Percentiles rank a stretch among this genome's conserved stretches.
Evolutionary conservation across 345 rosid genomes (phyloP).

Genomic region (Pistacia atlantica): DNA sequence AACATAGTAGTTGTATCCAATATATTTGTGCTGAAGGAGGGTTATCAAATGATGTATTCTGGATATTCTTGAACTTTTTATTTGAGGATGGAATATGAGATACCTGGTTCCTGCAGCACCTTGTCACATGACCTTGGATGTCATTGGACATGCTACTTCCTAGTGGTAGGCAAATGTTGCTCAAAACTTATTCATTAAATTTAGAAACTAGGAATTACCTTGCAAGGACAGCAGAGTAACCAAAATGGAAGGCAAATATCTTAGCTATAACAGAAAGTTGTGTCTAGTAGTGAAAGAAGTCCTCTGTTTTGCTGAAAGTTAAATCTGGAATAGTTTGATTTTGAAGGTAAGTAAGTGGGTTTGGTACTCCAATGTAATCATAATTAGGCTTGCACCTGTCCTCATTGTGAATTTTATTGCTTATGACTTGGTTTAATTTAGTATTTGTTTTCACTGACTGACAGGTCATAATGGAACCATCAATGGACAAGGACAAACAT

Average conservation of each 20-base stretch:
- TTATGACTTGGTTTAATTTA: constrained; percentile 3
- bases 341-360: not conserved
- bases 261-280: not conserved
- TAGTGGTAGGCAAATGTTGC: not conserved
- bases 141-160: not conserved
- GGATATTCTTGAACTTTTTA: not conserved
- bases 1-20: not conserved
- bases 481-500: constrained; percentile 91
- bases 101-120: not conserved
- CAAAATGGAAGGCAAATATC: not conserved
- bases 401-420: not conserved
- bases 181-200: not conserved
- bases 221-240: not conserved
- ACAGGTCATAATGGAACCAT: constrained; percentile 96
- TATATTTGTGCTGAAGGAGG: not conserved
- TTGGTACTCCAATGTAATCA: not conserved
- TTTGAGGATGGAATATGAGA: not conserved
- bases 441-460: constrained; percentile 12
- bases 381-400: not conserved
- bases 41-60: not conserved
- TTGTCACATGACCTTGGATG: not conserved
- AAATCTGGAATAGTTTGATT: not conserved
- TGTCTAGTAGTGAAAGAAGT: not conserved
- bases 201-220: not conserved
- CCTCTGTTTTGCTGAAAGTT: constrained; percentile 1